Conservation (phyloP, 495 filamentous ascomycete species). For the Penicillium tannophilum region DNA sequence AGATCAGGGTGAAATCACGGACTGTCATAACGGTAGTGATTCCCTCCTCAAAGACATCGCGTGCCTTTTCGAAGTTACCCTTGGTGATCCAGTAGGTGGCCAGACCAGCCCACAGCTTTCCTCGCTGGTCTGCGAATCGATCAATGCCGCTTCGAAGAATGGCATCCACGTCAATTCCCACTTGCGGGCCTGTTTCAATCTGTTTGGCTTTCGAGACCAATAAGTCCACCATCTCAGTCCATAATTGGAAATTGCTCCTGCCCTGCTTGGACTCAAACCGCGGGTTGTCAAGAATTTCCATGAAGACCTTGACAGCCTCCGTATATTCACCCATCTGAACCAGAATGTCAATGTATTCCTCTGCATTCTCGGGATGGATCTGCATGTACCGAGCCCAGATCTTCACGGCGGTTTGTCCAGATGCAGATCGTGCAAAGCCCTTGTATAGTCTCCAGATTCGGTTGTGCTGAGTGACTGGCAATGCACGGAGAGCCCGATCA, state of each 20-base stretch:
- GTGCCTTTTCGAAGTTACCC: constrained; percentile 86
- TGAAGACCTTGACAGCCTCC: constrained; percentile 90
- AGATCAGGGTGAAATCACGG: constrained; percentile 95
- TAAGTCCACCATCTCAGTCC: constrained; percentile 98
- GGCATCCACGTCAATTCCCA: constrained; percentile 86
- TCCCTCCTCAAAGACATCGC: constrained; percentile 95
- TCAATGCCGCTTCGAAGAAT: constrained; percentile 94
- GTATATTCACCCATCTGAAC: constrained; percentile 82
- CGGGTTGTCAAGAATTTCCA: constrained; percentile 90
- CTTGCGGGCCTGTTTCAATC: constrained; percentile 75
- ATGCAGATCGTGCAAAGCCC: constrained; percentile 90
- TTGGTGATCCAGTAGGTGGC: constrained; percentile 97
- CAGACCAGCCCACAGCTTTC: constrained; percentile 94
- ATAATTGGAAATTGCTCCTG: constrained; percentile 94
- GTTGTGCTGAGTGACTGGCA: constrained; percentile 97
- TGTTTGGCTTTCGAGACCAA: constrained; percentile 89
- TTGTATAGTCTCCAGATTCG: constrained; percentile 94
- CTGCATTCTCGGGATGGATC: constrained; percentile 92
- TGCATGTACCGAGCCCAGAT: constrained; percentile 98
- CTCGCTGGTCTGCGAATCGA: constrained; percentile 90
- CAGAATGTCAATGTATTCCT: constrained; percentile 91
- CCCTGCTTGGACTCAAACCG: constrained; percentile 89
- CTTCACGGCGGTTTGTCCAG: constrained; percentile 85
- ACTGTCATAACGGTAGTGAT: constrained; percentile 99
- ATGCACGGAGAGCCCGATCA: constrained; percentile 87